Evolutionary conservation across 1,284 basidiomycete genomes (phyloP).

Genomic region (Sanghuangporus sanghuang): DNA sequence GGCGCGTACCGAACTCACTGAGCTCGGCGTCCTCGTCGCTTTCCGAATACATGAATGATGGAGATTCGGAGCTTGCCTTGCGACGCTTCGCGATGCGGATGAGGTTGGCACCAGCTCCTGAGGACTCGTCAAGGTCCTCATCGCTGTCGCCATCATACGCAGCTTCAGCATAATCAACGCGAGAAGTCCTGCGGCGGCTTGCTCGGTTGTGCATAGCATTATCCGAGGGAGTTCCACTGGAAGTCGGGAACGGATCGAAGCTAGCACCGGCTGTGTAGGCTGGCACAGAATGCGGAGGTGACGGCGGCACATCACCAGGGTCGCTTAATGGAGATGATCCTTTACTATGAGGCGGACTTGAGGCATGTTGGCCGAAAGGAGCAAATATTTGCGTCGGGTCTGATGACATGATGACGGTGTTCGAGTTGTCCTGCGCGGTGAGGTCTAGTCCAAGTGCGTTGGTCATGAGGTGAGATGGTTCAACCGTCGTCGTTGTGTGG

Average conservation of each 20-base stretch:
- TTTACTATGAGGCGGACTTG: conserved; percentile 1
- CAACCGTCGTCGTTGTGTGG: background rate
- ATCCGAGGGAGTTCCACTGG: conserved; percentile 7
- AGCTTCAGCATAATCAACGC: conserved; percentile 10
- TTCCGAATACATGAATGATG: background rate
- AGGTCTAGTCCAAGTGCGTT: conserved; percentile 15
- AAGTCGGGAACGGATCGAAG: background rate
- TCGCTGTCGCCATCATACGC: conserved; percentile 16
- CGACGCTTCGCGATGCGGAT: conserved; percentile 4
- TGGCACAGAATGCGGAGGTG: background rate
- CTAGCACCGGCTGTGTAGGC: background rate
- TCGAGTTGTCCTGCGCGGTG: background rate
- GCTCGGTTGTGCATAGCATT: background rate
- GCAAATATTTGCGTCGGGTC: background rate
- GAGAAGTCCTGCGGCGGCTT: conserved; percentile 7
- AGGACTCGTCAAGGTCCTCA: conserved; percentile 6
- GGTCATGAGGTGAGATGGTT: conserved; percentile 5
- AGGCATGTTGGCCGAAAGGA: conserved; percentile 2
- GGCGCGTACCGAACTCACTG: conserved; percentile 3
- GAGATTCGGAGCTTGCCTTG: background rate
- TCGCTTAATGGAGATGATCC: conserved; percentile 6
- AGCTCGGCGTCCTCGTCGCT: conserved; percentile 7
- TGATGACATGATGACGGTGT: background rate
- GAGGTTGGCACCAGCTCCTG: background rate
- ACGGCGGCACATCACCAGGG: background rate